phyloP scores from a whole-genome alignment of 2,329 filamentous ascomycete species.

The Botrytis porri region DNA sequence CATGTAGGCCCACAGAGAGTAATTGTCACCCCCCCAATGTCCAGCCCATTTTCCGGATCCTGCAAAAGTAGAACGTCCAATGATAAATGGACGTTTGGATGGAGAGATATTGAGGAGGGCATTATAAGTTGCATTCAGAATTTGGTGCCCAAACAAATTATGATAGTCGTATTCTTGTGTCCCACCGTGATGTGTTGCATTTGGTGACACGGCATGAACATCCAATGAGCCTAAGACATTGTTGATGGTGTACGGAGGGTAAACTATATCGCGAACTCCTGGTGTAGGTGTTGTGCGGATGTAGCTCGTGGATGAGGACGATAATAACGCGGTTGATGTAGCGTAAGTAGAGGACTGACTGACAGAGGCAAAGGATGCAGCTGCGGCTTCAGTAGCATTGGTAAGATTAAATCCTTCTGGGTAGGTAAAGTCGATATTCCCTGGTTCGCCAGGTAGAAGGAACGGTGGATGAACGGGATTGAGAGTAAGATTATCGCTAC shows the following conservation, averaged over 20 bases:
- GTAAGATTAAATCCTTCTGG: constrained; percentile 69
- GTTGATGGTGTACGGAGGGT: constrained; percentile 75
- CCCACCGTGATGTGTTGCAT: constrained; percentile 73
- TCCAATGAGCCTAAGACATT: constrained; percentile 70
- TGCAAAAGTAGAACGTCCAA: constrained; percentile 77
- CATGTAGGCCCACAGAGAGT: constrained; percentile 69
- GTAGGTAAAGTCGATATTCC: constrained; percentile 57
- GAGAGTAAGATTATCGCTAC: constrained; percentile 58
- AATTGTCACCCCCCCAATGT: constrained; percentile 80
- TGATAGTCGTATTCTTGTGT: constrained; percentile 78
- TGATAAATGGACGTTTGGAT: constrained; percentile 75
- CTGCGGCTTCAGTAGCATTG: constrained; percentile 64
- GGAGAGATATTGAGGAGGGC: constrained; percentile 41
- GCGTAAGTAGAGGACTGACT: constrained; percentile 45
- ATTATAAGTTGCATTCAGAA: constrained; percentile 70
- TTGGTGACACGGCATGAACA: constrained; percentile 70
- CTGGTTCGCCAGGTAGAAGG: constrained; percentile 60
- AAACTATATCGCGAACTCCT: constrained; percentile 64
- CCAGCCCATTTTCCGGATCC: constrained; percentile 73
- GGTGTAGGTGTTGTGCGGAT: constrained; percentile 59
- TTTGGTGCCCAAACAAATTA: constrained; percentile 73
- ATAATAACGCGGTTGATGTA: constrained; percentile 36
- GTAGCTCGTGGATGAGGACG: constrained; percentile 43
- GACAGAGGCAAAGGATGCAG: constrained; percentile 53
- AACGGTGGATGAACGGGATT: constrained; percentile 70